phyloP scores from a whole-genome alignment of 2,329 filamentous ascomycete genomes.

The Fusarium hostae region DNA sequence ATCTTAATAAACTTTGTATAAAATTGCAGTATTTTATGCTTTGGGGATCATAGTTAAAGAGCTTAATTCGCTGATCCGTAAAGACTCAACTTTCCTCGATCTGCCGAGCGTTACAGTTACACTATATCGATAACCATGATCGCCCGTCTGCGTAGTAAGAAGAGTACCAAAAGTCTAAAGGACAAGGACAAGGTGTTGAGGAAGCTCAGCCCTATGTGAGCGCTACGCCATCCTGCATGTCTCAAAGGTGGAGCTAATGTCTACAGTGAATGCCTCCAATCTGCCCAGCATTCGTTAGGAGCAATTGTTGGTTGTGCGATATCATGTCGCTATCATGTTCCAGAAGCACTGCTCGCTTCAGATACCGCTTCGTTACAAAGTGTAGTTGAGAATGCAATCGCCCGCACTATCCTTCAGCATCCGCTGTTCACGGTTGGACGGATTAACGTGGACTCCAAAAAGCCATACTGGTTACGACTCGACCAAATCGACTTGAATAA shows the following conservation, averaged over 20 bases:
- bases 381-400: constrained; percentile 8
- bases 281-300: background rate
- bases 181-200: background rate
- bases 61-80: background rate
- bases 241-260: background rate
- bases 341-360: background rate
- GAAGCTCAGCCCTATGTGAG: constrained; percentile 24
- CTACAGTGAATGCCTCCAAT: constrained; percentile 6
- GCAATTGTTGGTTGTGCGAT: constrained; percentile 12
- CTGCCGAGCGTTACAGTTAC: rapidly evolving
- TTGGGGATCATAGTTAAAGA: background rate
- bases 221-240: rapidly evolving
- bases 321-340: constrained; percentile 16
- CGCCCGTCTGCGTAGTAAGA: background rate
- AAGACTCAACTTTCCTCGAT: rapidly evolving
- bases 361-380: background rate
- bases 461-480: constrained; percentile 13
- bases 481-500: constrained; percentile 12
- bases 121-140: background rate
- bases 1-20: background rate
- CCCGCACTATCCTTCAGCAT: background rate
- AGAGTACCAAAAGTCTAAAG: background rate
- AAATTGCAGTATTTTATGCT: background rate
- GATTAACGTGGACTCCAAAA: background rate
- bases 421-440: constrained; percentile 10